Conservation (phyloP, 179 eudicot genomes). For the Heliamphora pulchella region DNA sequence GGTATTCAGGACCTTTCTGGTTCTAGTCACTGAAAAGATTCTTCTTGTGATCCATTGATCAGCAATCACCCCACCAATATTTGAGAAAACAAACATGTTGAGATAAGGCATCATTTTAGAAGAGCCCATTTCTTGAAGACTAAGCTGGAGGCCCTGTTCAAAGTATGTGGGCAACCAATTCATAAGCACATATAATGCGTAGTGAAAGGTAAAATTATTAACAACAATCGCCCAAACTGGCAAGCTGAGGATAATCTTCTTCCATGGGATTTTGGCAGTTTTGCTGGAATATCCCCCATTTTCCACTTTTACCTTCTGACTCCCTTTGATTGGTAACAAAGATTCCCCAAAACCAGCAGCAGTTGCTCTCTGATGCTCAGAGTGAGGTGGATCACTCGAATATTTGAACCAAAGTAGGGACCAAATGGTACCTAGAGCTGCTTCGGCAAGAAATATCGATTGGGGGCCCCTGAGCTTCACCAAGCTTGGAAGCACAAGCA, state of each 20-base stretch:
- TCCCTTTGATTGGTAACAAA: conserved; percentile 59
- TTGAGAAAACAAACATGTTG: conserved; percentile 79
- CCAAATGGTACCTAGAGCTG: conserved; percentile 79
- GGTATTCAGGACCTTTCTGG: conserved; percentile 76
- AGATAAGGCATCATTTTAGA: conserved; percentile 94
- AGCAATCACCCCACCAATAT: conserved; percentile 41
- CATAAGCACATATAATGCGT: conserved; percentile 86
- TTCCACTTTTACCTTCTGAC: conserved; percentile 44
- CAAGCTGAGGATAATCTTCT: conserved; percentile 54
- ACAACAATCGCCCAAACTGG: conserved; percentile 97
- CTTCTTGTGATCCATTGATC: conserved; percentile 69
- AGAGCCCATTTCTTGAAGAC: conserved; percentile 96
- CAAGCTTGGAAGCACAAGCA: conserved; percentile 65
- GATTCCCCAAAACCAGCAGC: conserved; percentile 86
- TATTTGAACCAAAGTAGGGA: conserved; percentile 74
- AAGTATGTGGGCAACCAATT: conserved; percentile 96
- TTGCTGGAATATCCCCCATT: conserved; percentile 39
- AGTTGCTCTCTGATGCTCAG: conserved; percentile 86
- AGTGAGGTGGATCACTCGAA: conserved; percentile 81
- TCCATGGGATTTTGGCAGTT: conserved; percentile 69
- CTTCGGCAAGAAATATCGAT: conserved; percentile 73
- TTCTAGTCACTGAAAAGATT: conserved; percentile 55
- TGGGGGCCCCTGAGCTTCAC: conserved; percentile 41
- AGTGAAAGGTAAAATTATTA: conserved; percentile 88
- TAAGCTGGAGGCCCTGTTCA: conserved; percentile 74